phyloP scores from a whole-genome alignment of 257 asterid genomes.

The Voacanga thouarsii region DNA sequence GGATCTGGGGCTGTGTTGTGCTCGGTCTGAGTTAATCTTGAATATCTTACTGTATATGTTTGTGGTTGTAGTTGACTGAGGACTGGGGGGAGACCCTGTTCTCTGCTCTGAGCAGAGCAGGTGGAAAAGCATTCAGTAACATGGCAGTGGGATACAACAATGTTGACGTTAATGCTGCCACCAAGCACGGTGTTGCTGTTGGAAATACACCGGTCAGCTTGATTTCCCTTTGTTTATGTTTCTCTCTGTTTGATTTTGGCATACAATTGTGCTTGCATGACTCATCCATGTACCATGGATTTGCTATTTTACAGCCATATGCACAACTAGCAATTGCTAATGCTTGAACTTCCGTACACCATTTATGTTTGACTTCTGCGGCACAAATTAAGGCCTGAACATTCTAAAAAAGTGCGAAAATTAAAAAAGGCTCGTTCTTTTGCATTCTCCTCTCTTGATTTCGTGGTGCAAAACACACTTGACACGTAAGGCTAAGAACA shows the following conservation, averaged over 20 bases:
- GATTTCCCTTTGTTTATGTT: not conserved
- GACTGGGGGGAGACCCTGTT: constrained; percentile 92
- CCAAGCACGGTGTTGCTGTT: constrained; percentile 82
- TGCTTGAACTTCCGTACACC: not conserved
- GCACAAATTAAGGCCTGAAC: not conserved
- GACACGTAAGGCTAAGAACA: not conserved
- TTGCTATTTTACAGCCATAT: too few species aligned
- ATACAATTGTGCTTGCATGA: not conserved
- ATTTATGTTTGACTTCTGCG: not conserved
- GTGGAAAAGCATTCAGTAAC: constrained; percentile 96
- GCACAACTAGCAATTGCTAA: too few species aligned
- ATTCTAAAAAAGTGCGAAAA: not conserved
- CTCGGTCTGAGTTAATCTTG: not conserved
- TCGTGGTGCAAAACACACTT: not conserved
- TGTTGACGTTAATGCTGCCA: constrained; percentile 87
- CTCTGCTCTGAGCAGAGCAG: constrained; percentile 87
- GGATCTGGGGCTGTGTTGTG: too few species aligned
- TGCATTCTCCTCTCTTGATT: not conserved
- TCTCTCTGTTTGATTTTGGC: not conserved
- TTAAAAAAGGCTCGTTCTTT: too few species aligned
- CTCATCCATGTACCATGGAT: not conserved
- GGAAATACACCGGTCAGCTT: constrained; percentile 90
- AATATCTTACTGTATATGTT: not conserved
- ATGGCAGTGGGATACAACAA: constrained; percentile 99
- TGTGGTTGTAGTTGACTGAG: constrained; percentile 63